phyloP scores from a whole-genome alignment of 2,329 filamentous ascomycete species.

The Fusarium mexicanum region DNA sequence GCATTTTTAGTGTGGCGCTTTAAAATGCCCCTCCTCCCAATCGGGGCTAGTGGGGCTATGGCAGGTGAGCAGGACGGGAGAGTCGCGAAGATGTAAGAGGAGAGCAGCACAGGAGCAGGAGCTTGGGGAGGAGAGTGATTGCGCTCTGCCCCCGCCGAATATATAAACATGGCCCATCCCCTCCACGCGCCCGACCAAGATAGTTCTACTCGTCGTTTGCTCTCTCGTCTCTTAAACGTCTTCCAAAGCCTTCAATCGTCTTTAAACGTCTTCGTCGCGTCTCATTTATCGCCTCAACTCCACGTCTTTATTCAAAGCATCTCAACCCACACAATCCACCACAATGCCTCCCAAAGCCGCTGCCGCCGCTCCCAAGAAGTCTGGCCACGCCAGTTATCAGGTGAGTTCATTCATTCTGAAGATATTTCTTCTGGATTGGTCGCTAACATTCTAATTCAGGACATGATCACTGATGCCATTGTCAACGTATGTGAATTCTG shows the following conservation, averaged over 20 bases:
- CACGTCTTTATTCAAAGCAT: conserved; percentile 27
- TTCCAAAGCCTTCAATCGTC: conserved; percentile 20
- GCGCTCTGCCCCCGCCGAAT: conserved; percentile 64
- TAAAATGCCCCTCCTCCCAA: conserved; percentile 38
- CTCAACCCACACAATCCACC: conserved; percentile 44
- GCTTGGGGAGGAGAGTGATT: conserved; percentile 59
- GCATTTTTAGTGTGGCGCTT: conserved; percentile 40
- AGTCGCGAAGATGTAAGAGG: conserved; percentile 36
- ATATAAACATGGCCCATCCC: conserved; percentile 68
- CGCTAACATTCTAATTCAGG: conserved; percentile 50
- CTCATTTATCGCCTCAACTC: conserved; percentile 41
- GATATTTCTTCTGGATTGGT: neutral
- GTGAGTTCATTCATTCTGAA: conserved; percentile 51
- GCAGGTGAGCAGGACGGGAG: conserved; percentile 39
- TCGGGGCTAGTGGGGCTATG: conserved; percentile 35
- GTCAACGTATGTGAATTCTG: conserved; percentile 61
- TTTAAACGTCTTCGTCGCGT: conserved; percentile 32
- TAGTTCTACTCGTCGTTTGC: conserved; percentile 50
- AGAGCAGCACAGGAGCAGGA: conserved; percentile 33
- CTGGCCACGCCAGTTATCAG: conserved; percentile 68
- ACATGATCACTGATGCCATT: conserved; percentile 72
- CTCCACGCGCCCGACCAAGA: conserved; percentile 63
- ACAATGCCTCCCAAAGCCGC: conserved; percentile 71
- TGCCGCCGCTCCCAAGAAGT: conserved; percentile 56
- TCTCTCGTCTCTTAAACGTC: conserved; percentile 40